Evolutionary conservation across 2,329 filamentous ascomycete species (phyloP), one percentile per base, ranked within the genome.

Genomic region (Ustulina deusta): DNA sequence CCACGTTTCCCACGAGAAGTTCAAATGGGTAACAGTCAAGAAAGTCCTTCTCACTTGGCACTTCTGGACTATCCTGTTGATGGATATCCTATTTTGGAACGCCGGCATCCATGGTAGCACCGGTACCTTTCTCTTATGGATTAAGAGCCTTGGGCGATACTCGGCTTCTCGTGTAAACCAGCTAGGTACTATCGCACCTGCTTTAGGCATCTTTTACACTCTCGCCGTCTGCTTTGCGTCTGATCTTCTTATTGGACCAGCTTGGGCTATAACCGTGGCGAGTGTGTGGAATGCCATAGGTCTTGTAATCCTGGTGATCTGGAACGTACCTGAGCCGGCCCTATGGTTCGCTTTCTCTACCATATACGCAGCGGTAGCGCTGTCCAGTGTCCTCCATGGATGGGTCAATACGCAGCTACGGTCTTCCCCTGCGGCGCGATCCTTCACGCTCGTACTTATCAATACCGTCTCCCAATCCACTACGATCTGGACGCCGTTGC

Each of bases 41-140:
- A 56, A 64, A 2, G 77, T 87, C 10, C 66, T 80, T 1, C 74
- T 71, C 5, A 83, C 80, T 42, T 82, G 80, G 71, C 83, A 83
- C 17, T 82, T 89, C 57, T 89, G 84, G 80, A 77, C 81, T 0
- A 75, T 89, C 10, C 76, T 87, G 0, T 66, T 84, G 1, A 79
- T 86, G 40, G 83, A 87, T 55, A 80, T 87, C 10, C 79, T 89
- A 27, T 89, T 89, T 76, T 89, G 85, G 84, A 88, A 88, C 65
- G 80, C 81, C 5, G 76, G 81, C n/a, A 83, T 78, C 46, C 77
- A 85, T 54, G 82, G 81, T 1, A 80, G 75, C 6, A 78, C 82
- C 0, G 86, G 85, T 1, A 83, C 81, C 0, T 89, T 85, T 65
- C 74, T 88, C 2, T 79, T 90, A 0, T 89, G 87, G 87, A 78